Base-by-base conservation (phyloP, 345 rosid species). In the Rhizophora apiculata region DNA sequence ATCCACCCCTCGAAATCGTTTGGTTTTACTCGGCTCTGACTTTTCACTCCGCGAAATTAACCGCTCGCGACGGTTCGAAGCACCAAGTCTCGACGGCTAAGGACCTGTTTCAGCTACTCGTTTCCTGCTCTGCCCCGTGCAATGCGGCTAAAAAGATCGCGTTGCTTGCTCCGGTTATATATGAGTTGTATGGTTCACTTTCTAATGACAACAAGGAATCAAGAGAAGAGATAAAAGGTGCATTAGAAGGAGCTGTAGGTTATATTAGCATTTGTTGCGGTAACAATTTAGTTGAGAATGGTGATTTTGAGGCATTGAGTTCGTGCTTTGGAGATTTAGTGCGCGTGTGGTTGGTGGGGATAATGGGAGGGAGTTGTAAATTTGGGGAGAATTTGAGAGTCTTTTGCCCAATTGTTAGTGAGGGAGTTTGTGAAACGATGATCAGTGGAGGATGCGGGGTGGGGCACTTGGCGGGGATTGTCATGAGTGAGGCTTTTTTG, bases 1-100 rank as follows among this genome's bases (percentile, higher is more conserved):
- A 86, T 49, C 91, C 95, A 6, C 88, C 89, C 0, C 86, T 92
- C 27, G 91, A 92, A 22, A 63, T 85, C 69, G 64, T 85, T 32
- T 92, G 93, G 96, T 88, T 92, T 75, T 86, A 88, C 81, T 76
- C 92, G 29, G 87, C 93, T 2, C 30, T 88, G 37, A 76, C 83
- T 26, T 83, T 81, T 30, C 81, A 83, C 79, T 71, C 89, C 65
- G 29, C 81, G 0, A 83, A 79, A 37, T 64, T 55, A 3, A 56
- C 71, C n/a, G 59, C 78, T 22, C 21, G 51, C 0, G 75, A 74
- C 54, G 70, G 73, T 61, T 74, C 75, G 29, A 59, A 55, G 49
- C 49, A 13, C 39, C 80, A 68, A 51, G 68, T 85, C 15, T 36
- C 69, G 2, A 30, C 69, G 30, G 54, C 75, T 26, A 84, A 82